Base-by-base conservation (phyloP, 805 yeast species). In the Lipomyces mesembrius region DNA sequence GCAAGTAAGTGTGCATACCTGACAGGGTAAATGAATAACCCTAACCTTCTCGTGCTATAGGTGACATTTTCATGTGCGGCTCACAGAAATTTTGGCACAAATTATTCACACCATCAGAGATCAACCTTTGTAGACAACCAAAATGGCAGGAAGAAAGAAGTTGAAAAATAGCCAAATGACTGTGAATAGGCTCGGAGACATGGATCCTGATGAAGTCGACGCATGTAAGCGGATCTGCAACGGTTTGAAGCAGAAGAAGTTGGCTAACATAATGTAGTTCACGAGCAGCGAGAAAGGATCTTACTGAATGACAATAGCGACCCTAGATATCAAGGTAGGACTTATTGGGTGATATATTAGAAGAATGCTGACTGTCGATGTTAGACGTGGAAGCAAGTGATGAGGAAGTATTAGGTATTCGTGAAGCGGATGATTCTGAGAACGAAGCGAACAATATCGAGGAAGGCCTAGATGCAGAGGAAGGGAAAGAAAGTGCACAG, bases 371-470 rank as follows among this genome's bases (percentile, higher is more conserved):
- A 32, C 37, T 27, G 22, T 59, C 6, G 49, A 71, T 4, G 60
- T 27, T 60, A 58, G 79, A 77, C 17, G 59, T 61, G 37, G 82
- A 79, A 17, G 79, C 81, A 35, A 82, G 84, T 22, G 90, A 88
- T 61, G 88, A 85, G 68, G 91, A 86, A 68, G 88, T 86, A 72
- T 77, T 83, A 57, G 80, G 79, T 22, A 72, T 79, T 20, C 79
- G 77, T 25, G 79, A 75, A 20, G 79, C 75, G 2, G 80, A 77
- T 2, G 75, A 43, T 9, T 64, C 73, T 3, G 61, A 77, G 29
- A 82, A 80, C 29, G 85, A 80, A 35, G 83, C 78, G 1, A 84
- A 81, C 2, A 85, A 80, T 59, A 87, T 84, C 25, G 88, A 83
- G 11, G 85, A 81, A 0, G 79, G 81, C 63, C 84, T 78, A 14